Conservation (phyloP, 305 asterid species). For the Fraxinus sp. region DNA sequence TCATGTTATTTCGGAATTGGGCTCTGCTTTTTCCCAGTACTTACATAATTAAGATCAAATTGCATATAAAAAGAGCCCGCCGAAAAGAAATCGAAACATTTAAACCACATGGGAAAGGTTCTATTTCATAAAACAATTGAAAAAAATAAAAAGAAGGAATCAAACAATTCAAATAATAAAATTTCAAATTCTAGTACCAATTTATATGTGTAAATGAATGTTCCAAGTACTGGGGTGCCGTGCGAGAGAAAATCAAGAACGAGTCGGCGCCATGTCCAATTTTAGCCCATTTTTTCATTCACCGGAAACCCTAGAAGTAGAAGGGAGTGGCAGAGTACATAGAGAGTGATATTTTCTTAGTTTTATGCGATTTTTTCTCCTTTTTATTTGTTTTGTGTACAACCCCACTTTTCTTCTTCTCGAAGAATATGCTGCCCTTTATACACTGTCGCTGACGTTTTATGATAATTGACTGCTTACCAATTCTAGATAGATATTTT, state of each 20-base stretch:
- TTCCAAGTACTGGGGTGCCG: not conserved
- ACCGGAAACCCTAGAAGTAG: not conserved
- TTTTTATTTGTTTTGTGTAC: not conserved
- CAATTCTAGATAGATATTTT: not conserved
- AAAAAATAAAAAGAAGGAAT: not conserved
- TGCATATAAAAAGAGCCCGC: not conserved
- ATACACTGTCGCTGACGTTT: not conserved
- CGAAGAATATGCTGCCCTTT: constrained; percentile 24
- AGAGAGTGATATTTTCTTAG: not conserved
- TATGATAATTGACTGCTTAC: not conserved
- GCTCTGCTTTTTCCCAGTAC: not conserved
- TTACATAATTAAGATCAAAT: not conserved
- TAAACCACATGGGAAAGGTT: not conserved
- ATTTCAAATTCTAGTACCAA: not conserved
- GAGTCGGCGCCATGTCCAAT: not conserved
- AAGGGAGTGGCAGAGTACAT: not conserved
- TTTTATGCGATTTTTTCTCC: not conserved
- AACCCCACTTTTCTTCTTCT: constrained; percentile 15
- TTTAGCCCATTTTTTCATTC: not conserved
- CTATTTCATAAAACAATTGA: not conserved
- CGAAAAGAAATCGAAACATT: not conserved
- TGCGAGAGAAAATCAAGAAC: not conserved
- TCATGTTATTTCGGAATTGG: not conserved
- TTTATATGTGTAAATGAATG: not conserved
- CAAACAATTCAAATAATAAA: not conserved